Evolutionary conservation across 2,329 filamentous ascomycete species (phyloP).

Genomic region (Lachnellula willkommii): DNA sequence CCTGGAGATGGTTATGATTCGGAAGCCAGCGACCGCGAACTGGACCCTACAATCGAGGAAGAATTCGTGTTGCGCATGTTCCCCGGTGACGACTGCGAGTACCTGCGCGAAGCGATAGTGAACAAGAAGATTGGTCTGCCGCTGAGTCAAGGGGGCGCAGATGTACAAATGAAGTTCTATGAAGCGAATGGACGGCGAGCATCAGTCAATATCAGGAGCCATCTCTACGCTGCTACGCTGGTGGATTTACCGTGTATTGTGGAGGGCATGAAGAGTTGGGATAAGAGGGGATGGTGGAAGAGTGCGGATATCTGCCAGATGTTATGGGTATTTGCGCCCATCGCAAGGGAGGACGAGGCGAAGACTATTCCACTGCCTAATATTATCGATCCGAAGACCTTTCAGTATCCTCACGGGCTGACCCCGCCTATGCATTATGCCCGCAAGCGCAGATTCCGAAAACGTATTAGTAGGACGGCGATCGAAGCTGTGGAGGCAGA

Average conservation of each 20-base stretch:
- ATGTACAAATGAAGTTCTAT: conserved; percentile 77
- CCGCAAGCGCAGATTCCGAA: conserved; percentile 52
- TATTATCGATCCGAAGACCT: conserved; percentile 28
- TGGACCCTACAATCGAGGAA: conserved; percentile 82
- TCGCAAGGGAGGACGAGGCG: conserved; percentile 50
- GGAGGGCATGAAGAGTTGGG: conserved; percentile 71
- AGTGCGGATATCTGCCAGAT: conserved; percentile 71
- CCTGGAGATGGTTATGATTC: conserved; percentile 93
- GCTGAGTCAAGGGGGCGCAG: conserved; percentile 60
- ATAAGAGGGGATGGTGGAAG: conserved; percentile 68
- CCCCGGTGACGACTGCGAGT: conserved; percentile 80
- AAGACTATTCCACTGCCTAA: conserved; percentile 26
- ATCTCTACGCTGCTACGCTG: conserved; percentile 58
- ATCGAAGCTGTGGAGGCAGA: conserved; percentile 53
- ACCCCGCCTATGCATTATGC: conserved; percentile 57
- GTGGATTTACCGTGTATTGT: conserved; percentile 67
- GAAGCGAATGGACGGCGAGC: conserved; percentile 58
- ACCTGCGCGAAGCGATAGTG: conserved; percentile 68
- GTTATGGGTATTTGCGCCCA: conserved; percentile 58
- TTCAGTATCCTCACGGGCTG: conserved; percentile 47
- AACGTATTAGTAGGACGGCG: conserved; percentile 49
- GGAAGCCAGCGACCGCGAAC: conserved; percentile 84
- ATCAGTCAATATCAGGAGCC: conserved; percentile 53
- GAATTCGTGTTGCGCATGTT: conserved; percentile 86
- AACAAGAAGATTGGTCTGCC: conserved; percentile 71